Base-by-base conservation (phyloP, 1,284 basidiomycete species). In the Sanghuangporus weigelae region DNA sequence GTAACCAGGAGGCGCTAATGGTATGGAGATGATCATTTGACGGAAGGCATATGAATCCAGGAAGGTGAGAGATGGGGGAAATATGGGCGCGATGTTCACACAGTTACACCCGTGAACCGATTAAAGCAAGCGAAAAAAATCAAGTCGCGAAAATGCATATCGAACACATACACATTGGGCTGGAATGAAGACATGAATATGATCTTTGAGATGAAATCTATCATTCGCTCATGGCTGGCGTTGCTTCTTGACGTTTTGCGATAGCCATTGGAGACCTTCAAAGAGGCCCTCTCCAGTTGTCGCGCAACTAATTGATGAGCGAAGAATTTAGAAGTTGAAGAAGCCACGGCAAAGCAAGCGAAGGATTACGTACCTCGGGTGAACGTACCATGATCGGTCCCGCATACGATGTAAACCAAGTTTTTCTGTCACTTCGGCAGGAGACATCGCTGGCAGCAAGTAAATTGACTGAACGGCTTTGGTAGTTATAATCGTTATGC, bases 361-460 rank as follows among this genome's bases (percentile, higher is more conserved):
- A 35, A 23, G 31, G 53, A 14, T 40, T 21, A 67, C 87, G 65
- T 75, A 95, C 93, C 94, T 96, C 59, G 96, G 96, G 78, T 98
- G 95, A 53, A 97, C 95, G 82, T 97, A 99, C 97, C 97, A 99
- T 74, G 93, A 95, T 68, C 97, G 84, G 73, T 98, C 96, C 67
- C 94, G 87, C 95, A 99, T 96, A 68, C 90, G 84, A 76, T 98
- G 93, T 69, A 99, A 79, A 49, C 95, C 96, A 48, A 99, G 80
- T 76, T 96, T 97, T 78, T 99, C 97, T 8, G 97, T 99, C 44
- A 99, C 95, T 76, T 99, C 96, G 11, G 96, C 95, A 36, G 96
- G 97, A 38, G 95, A 95, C 96, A 99, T 98, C 42, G 96, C 96
- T 95, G 70, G 38, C 62, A 35, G 38, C 53, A 14, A 36, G n/a